Evolutionary conservation across 2,329 filamentous ascomycete genomes (phyloP).

Genomic region (Cercospora brassicicola): DNA sequence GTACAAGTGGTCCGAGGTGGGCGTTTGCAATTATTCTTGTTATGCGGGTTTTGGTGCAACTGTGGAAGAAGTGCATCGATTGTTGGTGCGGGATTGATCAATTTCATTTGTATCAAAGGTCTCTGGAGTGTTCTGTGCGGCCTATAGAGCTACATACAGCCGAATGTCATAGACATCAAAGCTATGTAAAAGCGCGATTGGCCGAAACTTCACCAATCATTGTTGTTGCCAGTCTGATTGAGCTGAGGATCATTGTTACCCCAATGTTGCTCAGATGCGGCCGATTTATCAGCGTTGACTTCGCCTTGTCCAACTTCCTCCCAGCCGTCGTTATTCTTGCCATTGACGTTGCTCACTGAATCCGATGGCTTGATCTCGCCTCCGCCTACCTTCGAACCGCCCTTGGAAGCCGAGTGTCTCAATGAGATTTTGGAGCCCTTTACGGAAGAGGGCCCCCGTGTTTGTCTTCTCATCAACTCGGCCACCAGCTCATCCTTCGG

Average conservation of each 20-base stretch:
- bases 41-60: not conserved
- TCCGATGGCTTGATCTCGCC: slow-evolving; percentile 19
- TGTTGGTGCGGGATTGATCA: not conserved
- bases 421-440: slow-evolving; percentile 9
- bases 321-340: slow-evolving; percentile 7
- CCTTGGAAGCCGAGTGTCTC: not conserved
- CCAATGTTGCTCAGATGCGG: slow-evolving; percentile 1
- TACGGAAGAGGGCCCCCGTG: not conserved
- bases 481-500: slow-evolving; percentile 38
- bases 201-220: slow-evolving; percentile 16
- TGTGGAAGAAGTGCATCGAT: not conserved
- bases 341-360: slow-evolving; percentile 11
- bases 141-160: not conserved
- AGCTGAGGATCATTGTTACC: slow-evolving; percentile 11
- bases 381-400: slow-evolving; percentile 7
- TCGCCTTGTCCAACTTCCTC: slow-evolving; percentile 12
- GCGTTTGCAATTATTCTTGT: not conserved
- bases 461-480: slow-evolving; percentile 29
- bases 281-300: slow-evolving; percentile 1
- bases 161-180: not conserved
- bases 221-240: slow-evolving; percentile 9
- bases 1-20: not conserved
- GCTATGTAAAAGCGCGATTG: no score
- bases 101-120: not conserved
- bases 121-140: not conserved